Conservation (phyloP, 2,329 filamentous ascomycete species). For the Trichoderma pleuroti region DNA sequence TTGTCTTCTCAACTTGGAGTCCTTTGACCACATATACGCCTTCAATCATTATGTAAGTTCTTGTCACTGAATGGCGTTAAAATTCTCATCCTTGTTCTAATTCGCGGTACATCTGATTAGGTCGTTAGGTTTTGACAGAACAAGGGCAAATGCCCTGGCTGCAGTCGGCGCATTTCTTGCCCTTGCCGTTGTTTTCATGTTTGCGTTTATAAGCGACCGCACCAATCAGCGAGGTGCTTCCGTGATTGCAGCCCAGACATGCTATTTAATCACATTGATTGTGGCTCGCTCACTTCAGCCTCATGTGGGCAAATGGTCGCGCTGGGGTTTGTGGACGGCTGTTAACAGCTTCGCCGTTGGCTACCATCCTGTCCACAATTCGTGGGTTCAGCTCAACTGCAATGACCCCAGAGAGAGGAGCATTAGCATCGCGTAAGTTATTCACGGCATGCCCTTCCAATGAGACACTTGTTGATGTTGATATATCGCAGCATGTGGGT, state of each 20-base stretch:
- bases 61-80: neutral
- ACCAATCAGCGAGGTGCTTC: constrained; percentile 42
- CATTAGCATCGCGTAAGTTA: constrained; percentile 45
- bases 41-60: constrained; percentile 38
- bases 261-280: constrained; percentile 44
- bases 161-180: constrained; percentile 42
- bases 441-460: neutral
- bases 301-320: constrained; percentile 45
- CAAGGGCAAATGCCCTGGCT: constrained; percentile 46
- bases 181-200: constrained; percentile 45
- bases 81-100: neutral
- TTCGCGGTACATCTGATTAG: constrained; percentile 20
- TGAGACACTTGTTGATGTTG: neutral
- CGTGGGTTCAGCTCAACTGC: constrained; percentile 52
- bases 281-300: constrained; percentile 40
- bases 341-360: constrained; percentile 50
- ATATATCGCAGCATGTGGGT: constrained; percentile 38
- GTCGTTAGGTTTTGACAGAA: constrained; percentile 44
- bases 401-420: constrained; percentile 44
- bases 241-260: constrained; percentile 43
- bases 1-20: constrained; percentile 51
- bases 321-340: constrained; percentile 49
- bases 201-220: constrained; percentile 47
- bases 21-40: constrained; percentile 51
- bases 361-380: constrained; percentile 52